Base-by-base conservation (phyloP, 176 grass and related monocot genomes). In the Zizania latifolia region DNA sequence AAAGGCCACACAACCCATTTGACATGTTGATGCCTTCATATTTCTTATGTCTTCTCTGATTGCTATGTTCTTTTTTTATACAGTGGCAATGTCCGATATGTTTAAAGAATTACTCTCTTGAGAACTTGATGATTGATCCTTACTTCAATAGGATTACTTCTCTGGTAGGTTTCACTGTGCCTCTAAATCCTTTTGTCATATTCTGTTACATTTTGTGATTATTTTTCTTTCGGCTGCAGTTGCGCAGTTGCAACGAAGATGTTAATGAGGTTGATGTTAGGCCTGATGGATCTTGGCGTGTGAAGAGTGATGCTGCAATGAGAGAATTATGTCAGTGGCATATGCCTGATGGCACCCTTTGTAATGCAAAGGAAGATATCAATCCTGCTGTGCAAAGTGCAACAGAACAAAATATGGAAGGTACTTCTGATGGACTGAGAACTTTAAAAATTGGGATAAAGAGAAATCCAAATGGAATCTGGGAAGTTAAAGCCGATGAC, bases 1-100 rank as follows among this genome's bases (percentile, higher is more conserved):
- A 17, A 23, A 16, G 16, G 22, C 7, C n/a, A 19, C 32, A 37
- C 53, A 74, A 9, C 43, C 41, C 4, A 46, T n/a, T n/a, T 69
- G 29, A 60, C 43, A 54, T 77, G 10, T 21, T 60, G 6, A 66
- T 78, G 54, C 40, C 65, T 43, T 69, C 33, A 43, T 79, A 50
- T 82, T 64, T 33, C n/a, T 74, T 63, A 3, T 54, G 28, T 69
- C 0, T 5, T 58, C 44, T 19, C 77, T 80, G 15, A 86, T 76
- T 26, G 58, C 23, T 80, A 16, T 78, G 24, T 70, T 81, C 26
- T 85, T 86, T 8, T 59, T 86, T 68, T 88, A 4, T 91, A 33
- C 91, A 99, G 96, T 95, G 96, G 96, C 96, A 99, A 64, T 99
- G 96, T 35, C 96, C 96, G 69, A 88, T 87, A 74, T 99, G 96